Conservation (phyloP, 2,329 filamentous ascomycete species). For the Alternaria gaisen region DNA sequence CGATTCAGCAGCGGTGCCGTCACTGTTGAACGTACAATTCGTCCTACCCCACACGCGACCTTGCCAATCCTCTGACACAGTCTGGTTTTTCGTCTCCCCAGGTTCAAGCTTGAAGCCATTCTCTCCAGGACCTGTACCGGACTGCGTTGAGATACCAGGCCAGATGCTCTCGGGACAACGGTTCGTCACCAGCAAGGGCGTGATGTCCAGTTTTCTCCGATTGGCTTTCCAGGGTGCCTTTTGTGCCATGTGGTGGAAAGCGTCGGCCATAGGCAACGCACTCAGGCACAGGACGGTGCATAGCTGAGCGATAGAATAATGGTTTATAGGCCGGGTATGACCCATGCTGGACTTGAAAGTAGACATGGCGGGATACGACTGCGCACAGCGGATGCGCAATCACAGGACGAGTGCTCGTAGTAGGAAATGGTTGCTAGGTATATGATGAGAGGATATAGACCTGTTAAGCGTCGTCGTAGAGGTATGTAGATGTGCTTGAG, state of each 20-base stretch:
- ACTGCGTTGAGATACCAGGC: slow-evolving; percentile 78
- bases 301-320: slow-evolving; percentile 27
- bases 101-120: slow-evolving; percentile 73
- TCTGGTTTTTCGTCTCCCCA: slow-evolving; percentile 67
- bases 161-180: slow-evolving; percentile 75
- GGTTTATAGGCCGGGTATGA: slow-evolving; percentile 11
- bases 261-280: slow-evolving; percentile 32
- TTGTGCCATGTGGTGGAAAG: slow-evolving; percentile 45
- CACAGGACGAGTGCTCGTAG: slow-evolving; percentile 7
- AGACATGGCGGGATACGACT: slow-evolving; percentile 30
- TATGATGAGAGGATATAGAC: slow-evolving; percentile 21
- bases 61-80: slow-evolving; percentile 78
- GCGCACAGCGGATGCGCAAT: slow-evolving; percentile 23
- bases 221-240: slow-evolving; percentile 40
- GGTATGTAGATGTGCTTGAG: slow-evolving; percentile 9
- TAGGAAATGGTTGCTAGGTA: slow-evolving; percentile 24
- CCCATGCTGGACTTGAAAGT: slow-evolving; percentile 16
- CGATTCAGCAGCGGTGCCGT: slow-evolving; percentile 64
- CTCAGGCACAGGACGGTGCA: slow-evolving; percentile 37
- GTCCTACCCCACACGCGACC: slow-evolving; percentile 84
- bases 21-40: slow-evolving; percentile 78
- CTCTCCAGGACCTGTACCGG: slow-evolving; percentile 71
- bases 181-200: slow-evolving; percentile 74
- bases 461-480: slow-evolving; percentile 24
- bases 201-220: slow-evolving; percentile 47